phyloP scores from a whole-genome alignment of 306 rosid genomes.

The Corylus avellana region DNA sequence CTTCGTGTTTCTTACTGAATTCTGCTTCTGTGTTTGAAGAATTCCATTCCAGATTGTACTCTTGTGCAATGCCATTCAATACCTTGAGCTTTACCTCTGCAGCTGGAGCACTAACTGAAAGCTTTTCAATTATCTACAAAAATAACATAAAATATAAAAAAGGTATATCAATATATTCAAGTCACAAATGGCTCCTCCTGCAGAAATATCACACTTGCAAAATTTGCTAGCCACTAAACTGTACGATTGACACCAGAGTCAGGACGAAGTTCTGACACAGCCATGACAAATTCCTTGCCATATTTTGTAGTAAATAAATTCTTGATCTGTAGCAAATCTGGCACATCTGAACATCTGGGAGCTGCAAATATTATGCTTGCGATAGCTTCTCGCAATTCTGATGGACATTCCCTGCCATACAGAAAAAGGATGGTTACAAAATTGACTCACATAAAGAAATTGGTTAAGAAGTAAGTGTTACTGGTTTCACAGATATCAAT shows the following conservation, averaged over 20 bases:
- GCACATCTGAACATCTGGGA: constrained; percentile 97
- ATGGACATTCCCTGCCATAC: constrained; percentile 76
- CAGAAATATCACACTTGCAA: constrained; percentile 23
- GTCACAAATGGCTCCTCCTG: constrained; percentile 8
- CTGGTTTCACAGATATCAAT: constrained; percentile 7
- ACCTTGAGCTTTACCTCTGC: constrained; percentile 78
- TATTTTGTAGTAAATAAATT: constrained; percentile 83
- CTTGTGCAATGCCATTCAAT: constrained; percentile 73
- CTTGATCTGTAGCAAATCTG: constrained; percentile 85
- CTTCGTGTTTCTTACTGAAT: constrained; percentile 82
- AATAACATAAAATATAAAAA: constrained; percentile 23
- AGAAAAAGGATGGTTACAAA: neutral
- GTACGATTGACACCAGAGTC: constrained; percentile 96
- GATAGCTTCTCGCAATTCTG: constrained; percentile 89
- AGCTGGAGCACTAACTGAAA: constrained; percentile 80
- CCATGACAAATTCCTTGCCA: constrained; percentile 79
- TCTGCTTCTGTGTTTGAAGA: constrained; percentile 79
- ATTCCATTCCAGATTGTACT: constrained; percentile 81
- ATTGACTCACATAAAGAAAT: neutral
- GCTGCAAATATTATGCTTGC: constrained; percentile 95
- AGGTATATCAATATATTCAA: constrained; percentile 16
- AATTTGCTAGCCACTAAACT: constrained; percentile 46
- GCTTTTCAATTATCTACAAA: constrained; percentile 89
- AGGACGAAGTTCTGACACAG: constrained; percentile 91
- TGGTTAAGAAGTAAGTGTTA: neutral